These are phyloP conservation scores for Aspergillus hancockii DNA, from an alignment of 495 filamentous ascomycete species.

Conservation along the genomic window DNA sequence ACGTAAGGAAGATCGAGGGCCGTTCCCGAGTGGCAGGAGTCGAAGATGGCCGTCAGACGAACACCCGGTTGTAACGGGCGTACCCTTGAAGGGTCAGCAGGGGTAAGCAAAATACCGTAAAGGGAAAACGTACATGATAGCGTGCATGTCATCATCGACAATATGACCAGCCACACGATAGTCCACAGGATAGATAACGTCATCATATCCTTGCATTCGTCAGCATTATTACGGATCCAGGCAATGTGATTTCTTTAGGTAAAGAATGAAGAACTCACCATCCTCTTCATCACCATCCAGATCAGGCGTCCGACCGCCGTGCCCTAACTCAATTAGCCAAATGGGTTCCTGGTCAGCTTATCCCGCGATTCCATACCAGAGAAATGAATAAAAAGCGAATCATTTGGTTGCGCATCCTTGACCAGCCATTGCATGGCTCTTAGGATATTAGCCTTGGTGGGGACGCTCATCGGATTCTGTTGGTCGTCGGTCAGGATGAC, in stretches of 20 bases:
- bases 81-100: conserved; percentile 45
- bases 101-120: background rate
- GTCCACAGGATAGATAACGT: conserved; percentile 97
- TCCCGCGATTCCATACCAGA: conserved; percentile 58
- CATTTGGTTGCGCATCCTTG: conserved; percentile 89
- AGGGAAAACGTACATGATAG: conserved; percentile 68
- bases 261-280: conserved; percentile 35
- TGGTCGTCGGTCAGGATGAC: conserved; percentile 97
- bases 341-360: background rate
- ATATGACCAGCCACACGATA: conserved; percentile 89
- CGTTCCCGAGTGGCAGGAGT: conserved; percentile 96
- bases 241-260: background rate
- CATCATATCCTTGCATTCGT: conserved; percentile 67
- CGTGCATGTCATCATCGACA: conserved; percentile 97
- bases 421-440: conserved; percentile 99
- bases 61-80: conserved; percentile 79
- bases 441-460: conserved; percentile 91
- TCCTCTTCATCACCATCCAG: conserved; percentile 95
- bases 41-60: conserved; percentile 93
- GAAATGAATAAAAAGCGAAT: conserved; percentile 96
- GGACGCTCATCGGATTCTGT: conserved; percentile 90
- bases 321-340: conserved; percentile 55
- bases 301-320: conserved; percentile 94
- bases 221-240: background rate
- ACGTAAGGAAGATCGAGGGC: conserved; percentile 96